Base-by-base conservation (phyloP, 768 basidiomycete genomes). In the Porphyrellus cyaneotinctus region DNA sequence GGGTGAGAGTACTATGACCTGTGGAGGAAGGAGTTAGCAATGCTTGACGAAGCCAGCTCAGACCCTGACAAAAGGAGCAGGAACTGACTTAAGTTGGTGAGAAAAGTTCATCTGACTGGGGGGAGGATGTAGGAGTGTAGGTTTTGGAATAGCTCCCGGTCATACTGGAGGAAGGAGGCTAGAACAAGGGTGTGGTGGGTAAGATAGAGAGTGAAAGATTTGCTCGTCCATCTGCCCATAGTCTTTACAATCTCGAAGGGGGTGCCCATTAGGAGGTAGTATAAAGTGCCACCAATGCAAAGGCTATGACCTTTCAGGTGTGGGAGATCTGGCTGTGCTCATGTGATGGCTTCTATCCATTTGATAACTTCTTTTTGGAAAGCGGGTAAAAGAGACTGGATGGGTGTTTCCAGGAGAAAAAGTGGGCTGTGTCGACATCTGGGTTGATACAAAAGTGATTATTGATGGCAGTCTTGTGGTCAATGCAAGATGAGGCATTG, bases 291-390 rank as follows among this genome's bases (percentile, higher is more conserved):
- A 0, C 43, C 23, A 4, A 52, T 52, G 0, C 23, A 0, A 0
- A 52, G 37, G 6, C 51, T 46, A 13, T 51, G 51, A 0, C 43
- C 53, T 5, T 56, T 56, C 9, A 58, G 44, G 13, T 52, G 17
- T 0, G 51, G 36, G 0, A 56, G 3, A 12, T 41, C 17, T 0
- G 17, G 41, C 37, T 14, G 7, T 0, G 11, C 11, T 33, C 31
- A 0, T 5, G 24, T 7, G n/a, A 58, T 45, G 6, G 10, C 0
- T 0, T 44, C 15, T 0, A 55, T 44, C 0, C 9, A 18, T 12
- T 20, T 45, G 1, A 11, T 33, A 2, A 55, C 32, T 3, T 51
- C 53, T 30, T 51, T 2, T 37, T 55, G 0, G 57, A 51, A 1
- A 58, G 37, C 0, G 49, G 49, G 0, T 44, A 3, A 2, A n/a